phyloP scores from a whole-genome alignment of 768 basidiomycete species.

The Mycena rosella region DNA sequence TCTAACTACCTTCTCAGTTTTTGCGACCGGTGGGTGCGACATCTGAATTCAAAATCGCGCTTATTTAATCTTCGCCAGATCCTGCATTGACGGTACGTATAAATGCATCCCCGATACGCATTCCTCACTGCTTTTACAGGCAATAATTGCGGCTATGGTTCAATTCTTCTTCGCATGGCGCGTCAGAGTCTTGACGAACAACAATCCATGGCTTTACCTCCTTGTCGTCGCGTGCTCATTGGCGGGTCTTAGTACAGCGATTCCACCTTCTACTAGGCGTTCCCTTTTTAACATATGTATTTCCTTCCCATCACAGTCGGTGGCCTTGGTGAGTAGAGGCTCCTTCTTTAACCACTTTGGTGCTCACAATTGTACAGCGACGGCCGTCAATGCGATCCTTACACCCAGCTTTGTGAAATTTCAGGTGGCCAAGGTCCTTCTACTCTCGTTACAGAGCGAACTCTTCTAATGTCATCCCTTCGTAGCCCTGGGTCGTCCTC shows the following conservation, averaged over 20 bases:
- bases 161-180: constrained; percentile 36
- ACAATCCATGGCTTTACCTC: constrained; percentile 2
- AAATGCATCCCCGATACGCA: constrained; percentile 10
- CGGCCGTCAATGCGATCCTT: no score
- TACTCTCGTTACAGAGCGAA: no score
- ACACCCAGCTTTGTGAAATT: no score
- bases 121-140: background rate
- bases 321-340: background rate
- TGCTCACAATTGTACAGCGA: no score
- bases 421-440: no score
- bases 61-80: background rate
- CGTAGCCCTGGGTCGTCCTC: background rate
- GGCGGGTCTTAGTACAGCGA: background rate
- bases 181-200: constrained; percentile 17
- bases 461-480: no score
- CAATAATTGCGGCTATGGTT: constrained; percentile 17
- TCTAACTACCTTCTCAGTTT: background rate
- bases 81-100: constrained; percentile 13
- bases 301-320: background rate
- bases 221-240: background rate
- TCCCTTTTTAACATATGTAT: background rate
- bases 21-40: background rate
- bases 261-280: background rate
- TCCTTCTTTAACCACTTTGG: no score
- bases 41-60: background rate